Base-by-base conservation (phyloP, 148 eudicot genomes). In the Camellia sinensis region DNA sequence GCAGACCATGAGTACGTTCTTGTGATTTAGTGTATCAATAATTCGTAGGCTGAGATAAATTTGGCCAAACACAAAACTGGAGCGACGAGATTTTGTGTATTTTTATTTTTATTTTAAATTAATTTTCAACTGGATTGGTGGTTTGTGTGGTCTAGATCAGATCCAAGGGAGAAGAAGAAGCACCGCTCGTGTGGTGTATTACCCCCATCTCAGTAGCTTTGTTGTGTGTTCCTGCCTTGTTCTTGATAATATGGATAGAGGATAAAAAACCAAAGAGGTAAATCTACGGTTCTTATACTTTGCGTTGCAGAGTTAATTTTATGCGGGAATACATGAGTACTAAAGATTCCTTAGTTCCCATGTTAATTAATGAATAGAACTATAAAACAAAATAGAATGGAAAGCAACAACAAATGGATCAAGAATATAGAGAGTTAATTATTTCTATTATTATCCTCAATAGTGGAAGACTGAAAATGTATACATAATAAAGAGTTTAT, bases 211-310 rank as follows among this genome's bases (percentile, higher is more conserved):
- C 71, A 40, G 44, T 41, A 37, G 71, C 17, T 29, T 37, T 66
- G 0, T 3, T 66, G 12, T 6, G n/a, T 10, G 5, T 14, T 67
- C 3, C 44, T 67, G n/a, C 48, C 4, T 40, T 5, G 71, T 13
- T 48, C 48, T 67, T 67, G 7, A 67, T 41, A n/a, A 41, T 67
- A 37, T 67, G 71, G 46, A 67, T n/a, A 41, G 71, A 67, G 71
- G 71, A 67, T 44, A 66, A 37, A 1, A 37, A 3, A 40, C 0
- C 3, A 3, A 13, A 46, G 3, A 40, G 44, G 71, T 41, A 67
- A 67, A 15, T 14, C 18, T 15, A 13, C 13, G 1, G 1, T 53
- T 53, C 56, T 11, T 53, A n/a, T 53, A 6, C 1, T 6, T 9
- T 53, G 15, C n/a, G 59, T 17, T 17, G 0, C n/a, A 14, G 3